These are phyloP conservation scores for Amanita molliuscula DNA, from an alignment of 768 basidiomycete genomes.

Conservation along the genomic window DNA sequence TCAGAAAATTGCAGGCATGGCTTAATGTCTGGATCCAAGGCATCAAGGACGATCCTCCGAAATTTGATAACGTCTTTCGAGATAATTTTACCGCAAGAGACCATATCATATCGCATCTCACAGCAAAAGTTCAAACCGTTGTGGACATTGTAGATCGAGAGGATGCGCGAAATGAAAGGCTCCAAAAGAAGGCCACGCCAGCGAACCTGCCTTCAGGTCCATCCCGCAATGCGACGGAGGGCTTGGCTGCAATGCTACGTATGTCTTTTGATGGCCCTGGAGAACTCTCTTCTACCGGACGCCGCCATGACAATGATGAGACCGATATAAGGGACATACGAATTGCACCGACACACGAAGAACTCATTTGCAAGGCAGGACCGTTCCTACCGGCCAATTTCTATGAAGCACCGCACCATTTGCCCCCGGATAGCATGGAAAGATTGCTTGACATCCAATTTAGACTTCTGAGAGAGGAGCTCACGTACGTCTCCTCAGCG, in stretches of 20 bases:
- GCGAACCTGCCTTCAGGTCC: not conserved
- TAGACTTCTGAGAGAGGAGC: slow-evolving; percentile 63
- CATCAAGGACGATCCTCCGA: slow-evolving; percentile 23
- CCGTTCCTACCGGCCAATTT: slow-evolving; percentile 59
- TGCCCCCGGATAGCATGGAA: slow-evolving; percentile 48
- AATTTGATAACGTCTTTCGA: slow-evolving; percentile 37
- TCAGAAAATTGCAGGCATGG: slow-evolving; percentile 34
- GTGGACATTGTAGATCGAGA: slow-evolving; percentile 43
- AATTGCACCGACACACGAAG: slow-evolving; percentile 62
- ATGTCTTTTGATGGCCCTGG: slow-evolving; percentile 48
- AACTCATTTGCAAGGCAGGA: slow-evolving; percentile 36
- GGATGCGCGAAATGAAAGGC: slow-evolving; percentile 21
- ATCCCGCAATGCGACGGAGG: slow-evolving; percentile 14
- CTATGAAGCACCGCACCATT: slow-evolving; percentile 51
- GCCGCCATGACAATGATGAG: slow-evolving; percentile 63
- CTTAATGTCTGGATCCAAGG: slow-evolving; percentile 35
- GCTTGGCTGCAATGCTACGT: slow-evolving; percentile 26
- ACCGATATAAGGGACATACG: slow-evolving; percentile 45
- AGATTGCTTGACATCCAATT: slow-evolving; percentile 66
- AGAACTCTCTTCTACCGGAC: slow-evolving; percentile 31
- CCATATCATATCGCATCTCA: slow-evolving; percentile 26
- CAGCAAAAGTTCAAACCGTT: slow-evolving; percentile 22
- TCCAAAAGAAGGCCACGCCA: slow-evolving; percentile 10
- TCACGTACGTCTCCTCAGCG: slow-evolving; percentile 33
- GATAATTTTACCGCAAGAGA: slow-evolving; percentile 19